Evolutionary conservation across 1,284 basidiomycete species (phyloP), one percentile per base, ranked within the genome.

Genomic region (Phellinidium pouzarii): DNA sequence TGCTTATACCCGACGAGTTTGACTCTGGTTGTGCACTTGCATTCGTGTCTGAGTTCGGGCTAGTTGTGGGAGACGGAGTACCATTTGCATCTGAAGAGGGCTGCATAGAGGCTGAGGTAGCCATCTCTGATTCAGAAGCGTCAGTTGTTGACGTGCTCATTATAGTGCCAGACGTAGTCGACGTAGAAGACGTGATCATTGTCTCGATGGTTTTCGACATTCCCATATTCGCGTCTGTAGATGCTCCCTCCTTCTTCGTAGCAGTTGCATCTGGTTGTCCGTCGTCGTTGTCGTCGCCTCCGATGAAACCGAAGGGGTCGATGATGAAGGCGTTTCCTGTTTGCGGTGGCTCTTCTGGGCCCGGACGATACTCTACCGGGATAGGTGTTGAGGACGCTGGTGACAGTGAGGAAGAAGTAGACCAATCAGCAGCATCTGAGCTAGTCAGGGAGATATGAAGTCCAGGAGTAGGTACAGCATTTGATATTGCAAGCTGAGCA

Each of bases 291-390:
- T n/a, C 45, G 8, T 12, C 34, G 40, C n/a, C 14, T 44, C 34
- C 53, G 23, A 56, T n/a, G 11, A 56, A n/a, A 3, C 50, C 50
- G 22, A 56, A 52, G 6, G 54, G 54, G 27, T 56, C 46, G 17
- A 56, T 8, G 40, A 37, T 49, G 38, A 51, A 45, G 23, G 31
- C 37, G 23, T 55, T 11, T n/a, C 29, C 49, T 5, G 40, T 31
- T 7, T 46, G 37, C n/a, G 38, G 43, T 17, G 31, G 40, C 25
- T 40, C 31, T 38, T 45, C 37, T 38, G 22, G 31, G 6, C 7
- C 31, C 34, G 19, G n/a, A 19, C 12, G 27, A 4, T 22, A 29
- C 34, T 14, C 19, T 23, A 20, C 27, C 3, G n/a, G 14, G 12
- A 46, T 29, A 46, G 25, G n/a, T 19, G 26, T 46, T 20, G 27